These are phyloP conservation scores for Paecilomyces formosus DNA, from an alignment of 2,329 filamentous ascomycete genomes.

Conservation along the genomic window DNA sequence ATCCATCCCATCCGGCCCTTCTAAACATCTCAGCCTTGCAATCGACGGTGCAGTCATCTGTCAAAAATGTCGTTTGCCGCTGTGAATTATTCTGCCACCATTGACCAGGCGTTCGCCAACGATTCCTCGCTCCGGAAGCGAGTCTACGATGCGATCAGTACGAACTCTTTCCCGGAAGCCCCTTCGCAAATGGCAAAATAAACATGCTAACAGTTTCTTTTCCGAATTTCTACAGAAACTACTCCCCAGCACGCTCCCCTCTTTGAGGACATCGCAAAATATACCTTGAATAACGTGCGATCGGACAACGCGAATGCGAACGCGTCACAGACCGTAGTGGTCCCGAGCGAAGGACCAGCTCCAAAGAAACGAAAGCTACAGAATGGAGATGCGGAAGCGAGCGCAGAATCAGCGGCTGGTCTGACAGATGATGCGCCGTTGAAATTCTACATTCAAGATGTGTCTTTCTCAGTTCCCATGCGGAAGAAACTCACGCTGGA, in stretches of 20 bases:
- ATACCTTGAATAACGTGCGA: conserved; percentile 31
- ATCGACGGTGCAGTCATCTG: background rate
- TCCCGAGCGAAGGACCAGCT: conserved; percentile 23
- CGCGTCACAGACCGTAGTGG: conserved; percentile 16
- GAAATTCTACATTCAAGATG: conserved; percentile 45
- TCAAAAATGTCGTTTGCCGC: conserved; percentile 30
- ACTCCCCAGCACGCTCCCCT: conserved; percentile 33
- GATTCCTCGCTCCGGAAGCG: conserved; percentile 32
- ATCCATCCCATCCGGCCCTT: conserved; percentile 5
- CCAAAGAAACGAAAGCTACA: conserved; percentile 46
- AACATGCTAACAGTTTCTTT: conserved; percentile 1
- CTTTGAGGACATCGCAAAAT: conserved; percentile 44
- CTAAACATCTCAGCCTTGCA: background rate
- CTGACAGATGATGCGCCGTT: conserved; percentile 25
- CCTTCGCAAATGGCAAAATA: background rate
- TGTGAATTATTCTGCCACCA: conserved; percentile 20
- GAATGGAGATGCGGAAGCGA: conserved; percentile 23
- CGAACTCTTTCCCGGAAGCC: conserved; percentile 13
- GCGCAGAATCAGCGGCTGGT: conserved; percentile 22
- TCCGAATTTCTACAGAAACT: conserved; percentile 15
- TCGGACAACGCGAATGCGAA: conserved; percentile 16
- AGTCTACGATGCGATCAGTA: conserved; percentile 38
- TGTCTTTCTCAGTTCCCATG: conserved; percentile 55
- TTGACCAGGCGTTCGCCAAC: conserved; percentile 35
- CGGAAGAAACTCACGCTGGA: conserved; percentile 58